Conservation (phyloP, 2,329 filamentous ascomycete species). For the Rhinocladiella mackenziei region DNA sequence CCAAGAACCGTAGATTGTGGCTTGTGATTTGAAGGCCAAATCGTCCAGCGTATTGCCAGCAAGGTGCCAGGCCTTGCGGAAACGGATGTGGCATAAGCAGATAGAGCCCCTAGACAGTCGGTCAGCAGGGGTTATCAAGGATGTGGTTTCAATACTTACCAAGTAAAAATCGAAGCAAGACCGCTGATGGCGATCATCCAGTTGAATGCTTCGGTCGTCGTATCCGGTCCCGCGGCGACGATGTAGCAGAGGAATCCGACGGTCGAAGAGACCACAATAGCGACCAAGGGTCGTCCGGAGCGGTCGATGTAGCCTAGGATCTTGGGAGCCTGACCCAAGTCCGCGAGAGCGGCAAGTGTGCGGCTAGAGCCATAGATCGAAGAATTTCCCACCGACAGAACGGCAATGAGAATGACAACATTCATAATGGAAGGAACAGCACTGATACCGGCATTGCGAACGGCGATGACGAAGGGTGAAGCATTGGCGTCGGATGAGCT, state of each 20-base stretch:
- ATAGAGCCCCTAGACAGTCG: slow-evolving; percentile 53
- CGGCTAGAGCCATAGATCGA: slow-evolving; percentile 87
- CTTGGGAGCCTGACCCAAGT: slow-evolving; percentile 76
- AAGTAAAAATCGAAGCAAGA: slow-evolving; percentile 70
- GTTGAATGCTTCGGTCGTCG: slow-evolving; percentile 55
- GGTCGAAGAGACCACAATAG: slow-evolving; percentile 63
- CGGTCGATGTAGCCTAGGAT: slow-evolving; percentile 78
- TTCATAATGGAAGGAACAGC: slow-evolving; percentile 88
- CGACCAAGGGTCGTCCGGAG: slow-evolving; percentile 71
- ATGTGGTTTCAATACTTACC: slow-evolving; percentile 49
- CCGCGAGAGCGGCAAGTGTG: slow-evolving; percentile 82
- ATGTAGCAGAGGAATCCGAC: slow-evolving; percentile 76
- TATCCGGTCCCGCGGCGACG: slow-evolving; percentile 51
- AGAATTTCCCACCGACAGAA: slow-evolving; percentile 86
- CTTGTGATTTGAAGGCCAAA: slow-evolving; percentile 60
- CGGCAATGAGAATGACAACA: slow-evolving; percentile 85
- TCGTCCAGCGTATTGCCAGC: slow-evolving; percentile 59
- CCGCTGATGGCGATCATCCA: slow-evolving; percentile 78
- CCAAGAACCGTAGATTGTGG: slow-evolving; percentile 60
- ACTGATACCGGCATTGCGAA: slow-evolving; percentile 74
- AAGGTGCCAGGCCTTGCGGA: slow-evolving; percentile 57
- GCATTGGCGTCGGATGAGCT: slow-evolving; percentile 65
- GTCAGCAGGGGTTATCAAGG: neutral
- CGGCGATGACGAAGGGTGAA: slow-evolving; percentile 91
- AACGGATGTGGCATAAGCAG: slow-evolving; percentile 64